Evolutionary conservation across 1,139 yeast species (phyloP), one percentile per base, ranked within the genome.

Genomic region (Arxiozyma slooffiae): DNA sequence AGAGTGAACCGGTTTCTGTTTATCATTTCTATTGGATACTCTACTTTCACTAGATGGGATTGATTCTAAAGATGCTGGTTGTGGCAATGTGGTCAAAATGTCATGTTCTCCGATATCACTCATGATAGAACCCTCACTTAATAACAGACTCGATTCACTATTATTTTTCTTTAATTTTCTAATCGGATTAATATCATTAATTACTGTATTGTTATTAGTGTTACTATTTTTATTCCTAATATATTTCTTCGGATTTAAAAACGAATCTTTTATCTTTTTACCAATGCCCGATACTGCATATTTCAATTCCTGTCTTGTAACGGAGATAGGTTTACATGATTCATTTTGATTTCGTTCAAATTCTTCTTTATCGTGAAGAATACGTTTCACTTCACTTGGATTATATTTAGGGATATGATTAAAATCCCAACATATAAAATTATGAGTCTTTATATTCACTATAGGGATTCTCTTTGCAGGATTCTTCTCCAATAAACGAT

Each of bases 221-320:
- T 22, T 11, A 40, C 22, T 40, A 40, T 22, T 22, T 17, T n/a
- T n/a, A 23, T 18, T 36, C 44, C 42, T 44, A 26, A 42, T 47
- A 40, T 48, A 38, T 42, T 48, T 52, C 22, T 39, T 38, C 7
- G 55, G 87, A 50, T 75, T 75, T 1, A 82, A 72, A 22, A 85
- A 68, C 38, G 85, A 79, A 53, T 78, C 77, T 55, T 75, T 79
- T 44, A 88, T 75, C 53, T 82, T 74, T 44, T 80, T 76, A 6
- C 92, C 92, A 49, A 86, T 74, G 11, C 96, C 96, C 41, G 82
- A 77, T 2, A 88, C 88, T 0, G 96, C 96, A 55, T 79, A 78
- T 56, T 81, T 77, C 17, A 85, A 77, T 57, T 87, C 95, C 55
- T 81, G 82, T 46, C 74, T 76, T 9, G 84, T 74, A n/a, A 84